Evolutionary conservation across 2,329 filamentous ascomycete species (phyloP), one percentile per base, ranked within the genome.

Genomic region (Penicillium frequentans): DNA sequence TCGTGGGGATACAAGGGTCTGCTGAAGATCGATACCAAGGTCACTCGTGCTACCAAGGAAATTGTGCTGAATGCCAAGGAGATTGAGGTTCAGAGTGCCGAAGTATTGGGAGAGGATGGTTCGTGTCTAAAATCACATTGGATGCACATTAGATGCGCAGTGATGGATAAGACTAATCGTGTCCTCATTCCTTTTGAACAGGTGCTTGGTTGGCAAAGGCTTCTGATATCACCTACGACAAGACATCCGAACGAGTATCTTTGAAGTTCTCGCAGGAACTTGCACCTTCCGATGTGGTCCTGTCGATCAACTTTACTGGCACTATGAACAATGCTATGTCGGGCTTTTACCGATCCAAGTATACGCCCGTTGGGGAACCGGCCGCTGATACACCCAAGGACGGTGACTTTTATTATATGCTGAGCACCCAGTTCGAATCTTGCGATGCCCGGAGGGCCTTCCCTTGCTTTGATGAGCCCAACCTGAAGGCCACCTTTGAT

Each of bases 401-500:
- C 56, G 81, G 79, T 48, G 83, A 86, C 54, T 80, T 83, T 66
- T 80, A 86, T 71, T 86, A 79, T 66, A 93, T 93, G 90, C 81
- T 96, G 75, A 96, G 91, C 80, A 99, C 95, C 49, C 95, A 99
- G 74, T 99, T 99, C 71, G 95, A 99, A 81, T 89, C 93, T 46
- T 96, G 92, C 70, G 95, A 99, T 77, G 95, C 95, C 60, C 89
- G 95, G 63, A 85, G 93, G 64, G 93, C 95, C 9, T 97, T 99
- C 78, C 95, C 95, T 48, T 99, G 95, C 79, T 98, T 98, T 70
- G 95, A 99, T 71, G 95, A 99, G 79, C 95, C 95, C 43, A 96
- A 96, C 70, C 84, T 98, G 63, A 99, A 99, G 79, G 91, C 95
- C 11, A 93, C 92, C 2, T 98, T 97, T 70, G 93, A 97, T 74